Percentiles rank a stretch among this genome's conserved stretches.
Conservation (phyloP, 23 red algal genomes). For the Gracilaria gracilis region DNA sequence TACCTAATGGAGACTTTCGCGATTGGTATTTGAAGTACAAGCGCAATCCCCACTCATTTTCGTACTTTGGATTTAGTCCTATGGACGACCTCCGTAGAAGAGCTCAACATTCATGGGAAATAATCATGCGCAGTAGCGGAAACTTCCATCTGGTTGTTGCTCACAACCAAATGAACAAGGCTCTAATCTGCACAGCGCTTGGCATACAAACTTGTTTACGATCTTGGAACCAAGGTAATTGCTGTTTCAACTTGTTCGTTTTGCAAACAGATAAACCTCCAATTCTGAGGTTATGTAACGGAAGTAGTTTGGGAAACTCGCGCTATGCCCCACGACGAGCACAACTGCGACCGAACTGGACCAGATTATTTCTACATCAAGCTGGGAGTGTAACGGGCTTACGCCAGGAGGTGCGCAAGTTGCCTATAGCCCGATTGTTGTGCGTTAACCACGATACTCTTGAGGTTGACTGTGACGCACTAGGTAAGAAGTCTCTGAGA, state of each 20-base stretch:
- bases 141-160: constrained; percentile 42
- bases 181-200: constrained; percentile 57
- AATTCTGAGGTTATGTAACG: constrained; percentile 53
- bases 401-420: constrained; percentile 7
- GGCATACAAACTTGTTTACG: constrained; percentile 29
- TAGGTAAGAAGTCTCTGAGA: constrained; percentile 6
- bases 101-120: constrained; percentile 58
- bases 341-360: not conserved
- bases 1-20: constrained; percentile 22
- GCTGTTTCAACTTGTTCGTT: constrained; percentile 63
- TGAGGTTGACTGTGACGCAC: not conserved
- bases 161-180: constrained; percentile 75
- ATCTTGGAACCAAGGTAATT: constrained; percentile 62
- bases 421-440: not conserved
- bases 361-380: constrained; percentile 12
- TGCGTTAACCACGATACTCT: constrained; percentile 18
- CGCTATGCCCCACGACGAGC: constrained; percentile 6
- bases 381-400: not conserved
- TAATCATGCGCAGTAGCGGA: constrained; percentile 27
- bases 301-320: constrained; percentile 13
- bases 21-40: constrained; percentile 18
- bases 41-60: constrained; percentile 51
- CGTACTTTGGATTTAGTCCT: constrained; percentile 64
- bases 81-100: constrained; percentile 36
- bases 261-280: constrained; percentile 37